Conservation (phyloP, 345 rosid genomes). For the Punica granatum region DNA sequence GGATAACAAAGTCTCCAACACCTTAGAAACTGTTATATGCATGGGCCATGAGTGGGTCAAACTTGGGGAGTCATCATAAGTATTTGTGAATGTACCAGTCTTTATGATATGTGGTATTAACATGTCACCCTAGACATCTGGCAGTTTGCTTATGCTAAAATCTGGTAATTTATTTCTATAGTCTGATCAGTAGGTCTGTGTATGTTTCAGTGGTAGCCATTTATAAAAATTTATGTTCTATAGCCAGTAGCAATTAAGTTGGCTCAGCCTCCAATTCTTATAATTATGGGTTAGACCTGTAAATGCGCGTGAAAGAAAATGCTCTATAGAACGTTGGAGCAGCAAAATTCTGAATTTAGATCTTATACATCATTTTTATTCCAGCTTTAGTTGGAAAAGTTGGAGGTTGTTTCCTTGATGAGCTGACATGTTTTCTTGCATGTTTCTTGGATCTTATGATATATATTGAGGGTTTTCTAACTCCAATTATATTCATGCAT, state of each 20-base stretch:
- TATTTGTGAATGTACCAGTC: not conserved
- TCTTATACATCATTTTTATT: not conserved
- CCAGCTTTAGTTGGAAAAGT: not conserved
- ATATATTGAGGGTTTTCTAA: not conserved
- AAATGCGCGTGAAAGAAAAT: not conserved
- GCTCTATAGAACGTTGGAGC: not conserved
- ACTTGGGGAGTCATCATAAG: not conserved
- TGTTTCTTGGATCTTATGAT: not conserved
- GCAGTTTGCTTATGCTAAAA: not conserved
- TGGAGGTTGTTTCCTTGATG: not conserved
- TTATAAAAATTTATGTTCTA: not conserved
- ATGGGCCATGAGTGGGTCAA: not conserved
- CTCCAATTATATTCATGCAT: conserved; percentile 8
- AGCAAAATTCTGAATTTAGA: not conserved
- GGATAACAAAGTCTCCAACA: not conserved
- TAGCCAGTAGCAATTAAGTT: not conserved
- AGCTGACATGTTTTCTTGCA: not conserved
- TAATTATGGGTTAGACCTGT: not conserved
- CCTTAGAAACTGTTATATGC: not conserved
- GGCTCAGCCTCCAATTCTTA: not conserved
- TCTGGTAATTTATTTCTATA: not conserved
- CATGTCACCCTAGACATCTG: not conserved
- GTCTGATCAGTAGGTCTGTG: not conserved
- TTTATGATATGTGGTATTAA: not conserved
- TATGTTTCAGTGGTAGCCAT: not conserved